A percentile compares a stretch with the other conserved stretches of the same genome.
phyloP scores from a whole-genome alignment of 441 rosid species.

The Eruca vesicaria region DNA sequence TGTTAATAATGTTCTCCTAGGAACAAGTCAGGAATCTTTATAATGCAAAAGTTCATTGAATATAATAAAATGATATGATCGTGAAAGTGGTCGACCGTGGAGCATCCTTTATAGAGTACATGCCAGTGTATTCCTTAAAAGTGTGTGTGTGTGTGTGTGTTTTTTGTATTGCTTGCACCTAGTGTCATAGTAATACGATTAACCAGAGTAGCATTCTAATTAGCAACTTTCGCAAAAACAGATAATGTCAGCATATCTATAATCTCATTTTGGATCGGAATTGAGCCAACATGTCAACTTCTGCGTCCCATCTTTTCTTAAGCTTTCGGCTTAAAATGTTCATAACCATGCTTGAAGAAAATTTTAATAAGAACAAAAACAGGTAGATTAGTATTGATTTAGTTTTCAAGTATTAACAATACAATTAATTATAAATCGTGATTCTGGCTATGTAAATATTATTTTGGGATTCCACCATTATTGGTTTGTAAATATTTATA shows the following conservation, averaged over 20 bases:
- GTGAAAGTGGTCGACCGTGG: background rate
- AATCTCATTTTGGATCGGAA: background rate
- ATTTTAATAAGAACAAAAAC: background rate
- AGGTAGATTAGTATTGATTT: background rate
- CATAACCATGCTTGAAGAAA: background rate
- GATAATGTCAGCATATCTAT: background rate
- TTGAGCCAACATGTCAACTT: background rate
- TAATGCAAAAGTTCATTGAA: background rate
- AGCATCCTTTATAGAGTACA: background rate
- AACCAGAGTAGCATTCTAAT: background rate
- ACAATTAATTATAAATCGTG: background rate
- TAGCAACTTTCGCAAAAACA: background rate
- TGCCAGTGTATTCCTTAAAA: background rate
- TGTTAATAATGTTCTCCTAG: slow-evolving; percentile 23
- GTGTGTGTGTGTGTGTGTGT: background rate
- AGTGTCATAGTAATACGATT: background rate
- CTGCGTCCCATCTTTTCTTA: background rate
- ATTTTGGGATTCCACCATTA: background rate
- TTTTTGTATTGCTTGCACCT: background rate
- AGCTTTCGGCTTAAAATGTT: background rate
- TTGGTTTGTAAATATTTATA: background rate
- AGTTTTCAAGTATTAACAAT: background rate
- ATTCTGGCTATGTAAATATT: background rate
- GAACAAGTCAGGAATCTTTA: background rate
- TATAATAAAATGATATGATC: background rate